These are phyloP conservation scores for Nicotiana rustica DNA, from an alignment of 305 asterid genomes.

Conservation along the genomic window DNA sequence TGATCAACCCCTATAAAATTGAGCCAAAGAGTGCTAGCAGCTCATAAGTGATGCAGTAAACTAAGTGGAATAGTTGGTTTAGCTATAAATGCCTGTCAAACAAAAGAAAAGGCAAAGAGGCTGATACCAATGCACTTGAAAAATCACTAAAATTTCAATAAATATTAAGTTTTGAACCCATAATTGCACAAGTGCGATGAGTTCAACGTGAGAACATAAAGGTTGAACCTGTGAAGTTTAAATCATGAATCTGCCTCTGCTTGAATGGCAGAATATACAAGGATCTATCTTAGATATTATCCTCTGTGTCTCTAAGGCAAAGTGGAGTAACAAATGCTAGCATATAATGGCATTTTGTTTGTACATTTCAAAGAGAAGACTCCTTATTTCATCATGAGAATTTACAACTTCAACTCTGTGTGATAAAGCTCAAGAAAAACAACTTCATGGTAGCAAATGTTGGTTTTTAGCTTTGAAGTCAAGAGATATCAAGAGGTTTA, in stretches of 20 bases:
- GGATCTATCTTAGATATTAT: conserved; percentile 13
- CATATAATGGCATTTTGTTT: conserved; percentile 1
- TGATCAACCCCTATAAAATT: background rate
- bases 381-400: conserved; percentile 27
- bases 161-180: background rate
- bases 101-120: background rate
- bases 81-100: background rate
- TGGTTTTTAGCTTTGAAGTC: conserved; percentile 32
- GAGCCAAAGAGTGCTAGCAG: background rate
- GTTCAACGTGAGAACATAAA: background rate
- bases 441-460: conserved; percentile 28
- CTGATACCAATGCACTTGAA: background rate
- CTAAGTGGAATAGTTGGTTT: background rate
- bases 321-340: background rate
- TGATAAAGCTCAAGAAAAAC: conserved; percentile 3
- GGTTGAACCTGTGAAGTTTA: background rate
- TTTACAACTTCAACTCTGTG: conserved; percentile 14
- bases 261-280: background rate
- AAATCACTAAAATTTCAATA: background rate
- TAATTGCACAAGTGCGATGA: background rate
- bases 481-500: conserved; percentile 29
- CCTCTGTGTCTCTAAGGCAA: background rate
- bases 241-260: background rate
- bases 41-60: background rate
- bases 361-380: background rate